A percentile compares a stretch with the other conserved stretches of the same genome.
phyloP scores from a whole-genome alignment of 1,139 yeast genomes.

The Pichia sp. region DNA sequence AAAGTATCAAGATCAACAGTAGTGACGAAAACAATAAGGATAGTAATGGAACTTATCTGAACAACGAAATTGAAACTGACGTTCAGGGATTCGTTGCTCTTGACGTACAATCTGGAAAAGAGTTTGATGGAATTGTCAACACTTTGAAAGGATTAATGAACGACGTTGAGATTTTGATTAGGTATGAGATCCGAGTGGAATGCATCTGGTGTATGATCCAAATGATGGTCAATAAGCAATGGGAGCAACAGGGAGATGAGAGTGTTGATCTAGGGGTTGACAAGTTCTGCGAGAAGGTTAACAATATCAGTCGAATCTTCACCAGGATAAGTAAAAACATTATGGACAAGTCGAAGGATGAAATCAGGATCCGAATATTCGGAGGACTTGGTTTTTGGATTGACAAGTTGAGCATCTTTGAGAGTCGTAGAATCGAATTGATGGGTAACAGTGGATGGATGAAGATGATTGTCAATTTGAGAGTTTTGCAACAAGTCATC shows the following conservation, averaged over 20 bases:
- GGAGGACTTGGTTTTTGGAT: slow-evolving; percentile 56
- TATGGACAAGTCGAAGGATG: slow-evolving; percentile 36
- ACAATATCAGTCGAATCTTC: slow-evolving; percentile 17
- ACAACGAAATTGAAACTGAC: slow-evolving; percentile 3
- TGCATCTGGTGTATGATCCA: slow-evolving; percentile 20
- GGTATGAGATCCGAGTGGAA: slow-evolving; percentile 21
- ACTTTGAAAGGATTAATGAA: slow-evolving; percentile 13
- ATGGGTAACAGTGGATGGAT: slow-evolving; percentile 66
- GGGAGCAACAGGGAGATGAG: slow-evolving; percentile 16
- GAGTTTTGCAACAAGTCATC: slow-evolving; percentile 71
- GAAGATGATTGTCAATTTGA: slow-evolving; percentile 62
- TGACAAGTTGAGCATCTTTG: slow-evolving; percentile 54
- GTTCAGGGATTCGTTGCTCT: slow-evolving; percentile 14
- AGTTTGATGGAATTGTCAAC: slow-evolving; percentile 12
- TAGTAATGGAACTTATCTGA: background rate
- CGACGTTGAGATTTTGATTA: slow-evolving; percentile 18
- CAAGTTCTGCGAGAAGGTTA: slow-evolving; percentile 19
- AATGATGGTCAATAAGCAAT: slow-evolving; percentile 17
- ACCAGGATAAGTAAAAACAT: slow-evolving; percentile 42
- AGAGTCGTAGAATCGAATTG: slow-evolving; percentile 50
- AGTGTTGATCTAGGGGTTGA: slow-evolving; percentile 19
- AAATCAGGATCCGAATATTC: slow-evolving; percentile 27
- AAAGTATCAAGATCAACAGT: background rate
- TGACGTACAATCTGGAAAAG: slow-evolving; percentile 8
- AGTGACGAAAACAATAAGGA: slow-evolving; percentile 23